Conservation (phyloP, 495 filamentous ascomycete species). For the Trichocladium antarcticum region DNA sequence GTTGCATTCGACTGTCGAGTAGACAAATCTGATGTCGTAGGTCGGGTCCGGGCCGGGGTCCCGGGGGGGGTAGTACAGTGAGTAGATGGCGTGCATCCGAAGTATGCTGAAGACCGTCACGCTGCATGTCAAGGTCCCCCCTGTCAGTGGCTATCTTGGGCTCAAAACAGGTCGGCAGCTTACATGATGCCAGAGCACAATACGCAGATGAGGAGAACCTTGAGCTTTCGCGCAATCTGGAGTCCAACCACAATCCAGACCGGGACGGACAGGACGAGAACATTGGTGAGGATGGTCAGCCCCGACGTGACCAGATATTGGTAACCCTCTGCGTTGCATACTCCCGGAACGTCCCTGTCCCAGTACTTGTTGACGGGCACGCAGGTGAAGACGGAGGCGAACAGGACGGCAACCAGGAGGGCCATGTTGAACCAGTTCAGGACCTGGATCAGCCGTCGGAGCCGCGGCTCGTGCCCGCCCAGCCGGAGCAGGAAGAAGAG, state of each 20-base stretch:
- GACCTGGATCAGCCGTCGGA: constrained; percentile 28
- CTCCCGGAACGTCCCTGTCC: constrained; percentile 27
- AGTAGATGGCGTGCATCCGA: constrained; percentile 12
- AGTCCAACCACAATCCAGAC: constrained; percentile 38
- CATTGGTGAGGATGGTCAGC: constrained; percentile 39
- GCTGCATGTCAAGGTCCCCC: constrained; percentile 12
- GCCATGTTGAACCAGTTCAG: constrained; percentile 33
- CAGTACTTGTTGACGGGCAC: constrained; percentile 37
- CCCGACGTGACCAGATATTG: constrained; percentile 33
- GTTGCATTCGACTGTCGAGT: constrained; percentile 34
- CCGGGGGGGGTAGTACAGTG: constrained; percentile 7
- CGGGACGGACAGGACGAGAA: constrained; percentile 38
- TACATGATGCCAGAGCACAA: constrained; percentile 36
- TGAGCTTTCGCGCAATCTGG: constrained; percentile 34
- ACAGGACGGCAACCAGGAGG: constrained; percentile 37
- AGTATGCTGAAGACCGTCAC: constrained; percentile 28
- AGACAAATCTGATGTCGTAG: constrained; percentile 28
- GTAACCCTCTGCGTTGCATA: constrained; percentile 37
- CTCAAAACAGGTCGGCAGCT: constrained; percentile 10
- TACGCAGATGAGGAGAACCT: constrained; percentile 35
- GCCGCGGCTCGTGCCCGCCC: constrained; percentile 12
- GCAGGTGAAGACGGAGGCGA: constrained; percentile 45
- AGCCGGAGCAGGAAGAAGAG: constrained; percentile 43
- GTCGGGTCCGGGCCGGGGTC: constrained; percentile 10
- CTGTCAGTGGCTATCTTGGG: no score